Conservation (phyloP, 2,329 filamentous ascomycete genomes). For the Colletotrichum incanum region DNA sequence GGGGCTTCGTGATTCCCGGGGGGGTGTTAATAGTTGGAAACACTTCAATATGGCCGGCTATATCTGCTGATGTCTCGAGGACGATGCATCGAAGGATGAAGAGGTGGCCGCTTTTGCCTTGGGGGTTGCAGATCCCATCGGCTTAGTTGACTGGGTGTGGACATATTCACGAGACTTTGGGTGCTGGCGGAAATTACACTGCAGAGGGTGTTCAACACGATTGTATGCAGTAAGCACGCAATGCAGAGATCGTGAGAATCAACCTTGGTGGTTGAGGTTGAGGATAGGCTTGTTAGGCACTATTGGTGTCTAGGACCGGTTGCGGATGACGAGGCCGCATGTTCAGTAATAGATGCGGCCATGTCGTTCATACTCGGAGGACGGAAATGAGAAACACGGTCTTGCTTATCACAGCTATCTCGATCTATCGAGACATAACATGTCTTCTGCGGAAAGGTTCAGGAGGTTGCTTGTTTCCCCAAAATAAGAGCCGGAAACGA, state of each 20-base stretch:
- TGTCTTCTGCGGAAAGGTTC: rapidly evolving
- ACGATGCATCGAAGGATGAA: neutral
- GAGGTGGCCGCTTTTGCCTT: neutral
- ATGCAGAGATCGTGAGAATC: neutral
- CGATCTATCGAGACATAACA: neutral
- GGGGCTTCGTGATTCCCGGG: neutral
- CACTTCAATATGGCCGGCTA: neutral
- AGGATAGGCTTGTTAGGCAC: neutral
- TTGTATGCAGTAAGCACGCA: neutral
- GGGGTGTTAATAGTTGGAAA: neutral
- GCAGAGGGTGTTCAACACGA: neutral
- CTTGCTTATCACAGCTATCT: neutral
- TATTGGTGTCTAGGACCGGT: neutral
- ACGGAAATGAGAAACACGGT: neutral
- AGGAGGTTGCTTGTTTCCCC: too few relatives aligned
- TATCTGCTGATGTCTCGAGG: neutral
- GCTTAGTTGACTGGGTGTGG: neutral
- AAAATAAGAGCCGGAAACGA: neutral
- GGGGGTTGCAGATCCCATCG: neutral
- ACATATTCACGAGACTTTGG: neutral
- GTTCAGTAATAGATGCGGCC: neutral
- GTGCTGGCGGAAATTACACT: too few relatives aligned
- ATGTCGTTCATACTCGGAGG: too few relatives aligned
- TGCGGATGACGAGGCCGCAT: neutral
- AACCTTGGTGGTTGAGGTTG: neutral